phyloP scores from a whole-genome alignment of 176 grass and related monocot genomes.

The Bolboschoenus planiculmis region DNA sequence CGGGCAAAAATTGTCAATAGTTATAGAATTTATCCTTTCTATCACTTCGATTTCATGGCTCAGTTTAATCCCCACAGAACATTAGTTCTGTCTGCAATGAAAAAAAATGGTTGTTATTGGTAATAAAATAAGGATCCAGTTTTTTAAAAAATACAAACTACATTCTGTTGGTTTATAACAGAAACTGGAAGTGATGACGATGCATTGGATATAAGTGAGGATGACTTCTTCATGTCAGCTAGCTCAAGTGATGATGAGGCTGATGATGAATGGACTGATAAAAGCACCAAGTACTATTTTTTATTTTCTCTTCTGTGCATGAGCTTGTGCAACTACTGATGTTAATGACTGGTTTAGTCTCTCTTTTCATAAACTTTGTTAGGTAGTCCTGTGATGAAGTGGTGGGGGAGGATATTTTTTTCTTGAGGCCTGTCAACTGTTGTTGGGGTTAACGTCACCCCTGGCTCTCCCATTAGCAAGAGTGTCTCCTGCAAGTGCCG shows the following conservation, averaged over 20 bases:
- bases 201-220: constrained; percentile 80
- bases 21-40: neutral
- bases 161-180: constrained; percentile 32
- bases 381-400: neutral
- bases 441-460: neutral
- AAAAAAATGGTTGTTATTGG: neutral
- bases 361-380: neutral
- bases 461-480: neutral
- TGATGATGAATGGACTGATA: constrained; percentile 95
- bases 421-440: neutral
- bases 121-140: neutral
- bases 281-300: constrained; percentile 76
- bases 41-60: neutral
- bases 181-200: constrained; percentile 95
- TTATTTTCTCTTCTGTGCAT: neutral
- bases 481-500: neutral
- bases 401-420: neutral
- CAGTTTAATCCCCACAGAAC: neutral
- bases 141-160: constrained; percentile 21
- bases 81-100: neutral
- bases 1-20: neutral
- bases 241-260: constrained; percentile 99
- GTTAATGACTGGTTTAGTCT: neutral
- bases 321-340: neutral
- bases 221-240: constrained; percentile 93